Conservation (phyloP, 169 alveolate genomes). For the Plasmodium vinckei region DNA sequence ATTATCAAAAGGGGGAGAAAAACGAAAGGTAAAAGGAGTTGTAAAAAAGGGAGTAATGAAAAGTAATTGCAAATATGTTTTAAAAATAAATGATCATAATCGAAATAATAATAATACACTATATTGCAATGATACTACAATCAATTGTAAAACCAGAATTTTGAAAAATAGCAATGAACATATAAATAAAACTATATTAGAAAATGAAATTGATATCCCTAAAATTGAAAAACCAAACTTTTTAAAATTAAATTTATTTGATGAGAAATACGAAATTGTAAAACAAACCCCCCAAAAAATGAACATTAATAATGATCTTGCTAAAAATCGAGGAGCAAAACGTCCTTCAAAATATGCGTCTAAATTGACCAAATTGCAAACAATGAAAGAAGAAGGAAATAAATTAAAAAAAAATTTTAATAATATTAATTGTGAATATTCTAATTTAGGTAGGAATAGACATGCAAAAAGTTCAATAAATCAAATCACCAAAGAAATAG, state of each 20-base stretch:
- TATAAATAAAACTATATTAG: background rate
- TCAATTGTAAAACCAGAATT: background rate
- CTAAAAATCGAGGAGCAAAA: too few relatives aligned
- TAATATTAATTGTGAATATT: too few relatives aligned
- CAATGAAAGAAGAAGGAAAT: too few relatives aligned
- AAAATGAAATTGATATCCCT: background rate
- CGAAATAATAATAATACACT: background rate
- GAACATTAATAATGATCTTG: too few relatives aligned
- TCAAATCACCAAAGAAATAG: too few relatives aligned
- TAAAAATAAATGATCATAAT: conserved; percentile 15
- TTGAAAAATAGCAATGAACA: background rate
- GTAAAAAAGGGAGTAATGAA: conserved; percentile 33
- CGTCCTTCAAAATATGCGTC: too few relatives aligned
- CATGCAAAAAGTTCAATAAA: too few relatives aligned
- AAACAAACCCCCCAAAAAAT: too few relatives aligned
- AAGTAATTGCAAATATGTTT: conserved; percentile 29
- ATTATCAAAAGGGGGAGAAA: conserved; percentile 1
- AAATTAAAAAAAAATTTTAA: too few relatives aligned
- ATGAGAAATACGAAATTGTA: too few relatives aligned
- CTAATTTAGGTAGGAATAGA: too few relatives aligned
- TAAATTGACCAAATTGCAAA: too few relatives aligned
- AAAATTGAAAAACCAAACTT: background rate
- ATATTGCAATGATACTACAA: background rate
- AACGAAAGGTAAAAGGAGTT: background rate
- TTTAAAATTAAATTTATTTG: background rate